Base-by-base conservation (phyloP, 495 filamentous ascomycete genomes). In the Daldinia concentrica region DNA sequence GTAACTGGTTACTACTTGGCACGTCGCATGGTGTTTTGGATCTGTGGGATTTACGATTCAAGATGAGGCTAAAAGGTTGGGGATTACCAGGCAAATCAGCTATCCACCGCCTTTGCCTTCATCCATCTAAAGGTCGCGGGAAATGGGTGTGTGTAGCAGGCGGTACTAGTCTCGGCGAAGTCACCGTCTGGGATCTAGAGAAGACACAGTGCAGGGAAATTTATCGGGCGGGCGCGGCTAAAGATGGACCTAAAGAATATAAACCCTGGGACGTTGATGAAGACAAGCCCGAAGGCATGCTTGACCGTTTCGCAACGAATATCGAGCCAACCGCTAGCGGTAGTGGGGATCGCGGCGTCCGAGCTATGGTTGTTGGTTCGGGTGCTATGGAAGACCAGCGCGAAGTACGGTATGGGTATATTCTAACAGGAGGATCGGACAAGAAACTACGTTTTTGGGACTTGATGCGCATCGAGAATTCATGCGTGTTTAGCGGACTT, bases 401-500 rank as follows among this genome's bases (percentile, higher is more conserved):
- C 15, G 90, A 92, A 24, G 78, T 86, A 29, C 82, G 86, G 48
- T 83, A 85, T 59, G 83, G 85, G 11, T 98, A 93, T 79, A 89
- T 97, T 26, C 80, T 99, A 19, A 94, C 93, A 0, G 95, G 89
- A 2, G 95, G 96, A 4, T 90, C 90, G 30, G 95, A 98, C 76
- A 92, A 90, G 77, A 96, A 94, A 76, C 87, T 99, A 22, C 88
- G 95, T 6, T 97, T 94, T 79, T 99, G 95, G 95, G 95, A 98
- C 75, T 81, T 93, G 9, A 81, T 86, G 6, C 88, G 87, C 11
- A 82, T 92, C 5, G 93, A 96, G 72, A 82, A 87, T 24, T 94
- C 91, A 4, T 83, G 84, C 51, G 86, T 98, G 26, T 88, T 96
- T 45, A 95, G 90, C 79, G 96, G 96, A 0, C 77, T 93, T 9